Evolutionary conservation across 306 rosid species (phyloP), one percentile per base, ranked within the genome.

Genomic region (Rosa chinensis): DNA sequence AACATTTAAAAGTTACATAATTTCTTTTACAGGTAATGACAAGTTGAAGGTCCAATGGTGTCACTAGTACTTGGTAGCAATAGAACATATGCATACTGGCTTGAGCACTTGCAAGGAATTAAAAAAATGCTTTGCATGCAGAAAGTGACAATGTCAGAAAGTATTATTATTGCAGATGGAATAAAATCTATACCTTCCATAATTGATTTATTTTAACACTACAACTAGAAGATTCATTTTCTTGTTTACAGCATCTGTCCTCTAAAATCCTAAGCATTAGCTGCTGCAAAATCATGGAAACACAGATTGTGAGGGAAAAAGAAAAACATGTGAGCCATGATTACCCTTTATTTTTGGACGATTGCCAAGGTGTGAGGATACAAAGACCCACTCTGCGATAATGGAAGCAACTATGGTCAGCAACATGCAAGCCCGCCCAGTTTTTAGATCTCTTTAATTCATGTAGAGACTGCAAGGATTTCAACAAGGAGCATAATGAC

Each of bases 381-480:
- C 45, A 70, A 73, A 82, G 73, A 81, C 99, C 89, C 86, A 95
- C 99, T 82, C 91, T 83, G 73, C 92, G 95, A 80, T 87, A 92
- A 73, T 95, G 98, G 78, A 87, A 92, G 90, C 98, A 91, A 74
- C 92, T 85, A 85, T 82, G 84, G 84, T 95, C 98, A 77, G 98
- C 89, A 87, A 91, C 86, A 66, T 95, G 97, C 78, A 86, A 82
- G n/a, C 80, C 88, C 7, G 94, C 97, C 98, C 98, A 92, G 59
- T 80, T 75, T 91, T 87, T 88, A 74, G 89, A 82, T 86, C 84
- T 90, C 83, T 86, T 77, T 64, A 95, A 78, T 84, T 91, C 99
- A 37, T 75, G 68, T 53, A 87, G 78, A 72, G 75, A 93, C 99
- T 94, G 86, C 79, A 82, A 58, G 63, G 56, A 52, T 37, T 16